These are phyloP conservation scores for Diaporthe caulivora DNA, from an alignment of 2,329 filamentous ascomycete genomes.

Conservation along the genomic window DNA sequence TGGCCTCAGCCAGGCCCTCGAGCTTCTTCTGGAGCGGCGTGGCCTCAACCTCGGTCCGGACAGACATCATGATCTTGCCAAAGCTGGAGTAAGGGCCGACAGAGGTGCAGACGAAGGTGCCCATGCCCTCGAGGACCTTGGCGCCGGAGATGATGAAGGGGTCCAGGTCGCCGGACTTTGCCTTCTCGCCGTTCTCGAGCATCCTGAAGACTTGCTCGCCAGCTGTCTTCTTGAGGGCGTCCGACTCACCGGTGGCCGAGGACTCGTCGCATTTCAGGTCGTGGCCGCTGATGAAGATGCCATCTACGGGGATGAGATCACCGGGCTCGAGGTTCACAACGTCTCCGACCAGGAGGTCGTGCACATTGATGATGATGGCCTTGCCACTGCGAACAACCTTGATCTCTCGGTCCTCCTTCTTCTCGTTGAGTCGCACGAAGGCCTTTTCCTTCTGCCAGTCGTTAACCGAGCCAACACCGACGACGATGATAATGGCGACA, in stretches of 20 bases:
- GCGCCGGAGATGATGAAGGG: slow-evolving; percentile 73
- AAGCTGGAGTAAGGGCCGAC: slow-evolving; percentile 68
- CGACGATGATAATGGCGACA: slow-evolving; percentile 72
- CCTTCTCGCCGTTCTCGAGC: slow-evolving; percentile 60
- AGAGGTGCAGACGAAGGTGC: slow-evolving; percentile 67
- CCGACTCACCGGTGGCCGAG: slow-evolving; percentile 77
- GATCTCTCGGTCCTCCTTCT: slow-evolving; percentile 73
- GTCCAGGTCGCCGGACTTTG: slow-evolving; percentile 62
- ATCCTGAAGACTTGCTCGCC: slow-evolving; percentile 69
- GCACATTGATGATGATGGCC: slow-evolving; percentile 69
- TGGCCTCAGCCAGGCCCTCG: slow-evolving; percentile 56
- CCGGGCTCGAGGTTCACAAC: slow-evolving; percentile 76
- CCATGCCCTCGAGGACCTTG: slow-evolving; percentile 66
- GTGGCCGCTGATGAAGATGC: slow-evolving; percentile 73
- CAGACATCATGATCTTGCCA: slow-evolving; percentile 68
- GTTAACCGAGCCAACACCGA: slow-evolving; percentile 69
- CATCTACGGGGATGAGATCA: slow-evolving; percentile 76
- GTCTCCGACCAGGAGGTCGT: slow-evolving; percentile 75
- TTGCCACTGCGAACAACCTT: slow-evolving; percentile 76
- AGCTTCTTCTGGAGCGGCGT: slow-evolving; percentile 70
- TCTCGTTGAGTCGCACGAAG: slow-evolving; percentile 67
- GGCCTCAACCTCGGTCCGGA: slow-evolving; percentile 62
- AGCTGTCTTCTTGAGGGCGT: slow-evolving; percentile 74
- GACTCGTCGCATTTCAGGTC: slow-evolving; percentile 78
- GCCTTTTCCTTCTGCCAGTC: slow-evolving; percentile 74